These are phyloP conservation scores for Xylaria sp. DNA, from an alignment of 2,329 filamentous ascomycete species.

Conservation along the genomic window DNA sequence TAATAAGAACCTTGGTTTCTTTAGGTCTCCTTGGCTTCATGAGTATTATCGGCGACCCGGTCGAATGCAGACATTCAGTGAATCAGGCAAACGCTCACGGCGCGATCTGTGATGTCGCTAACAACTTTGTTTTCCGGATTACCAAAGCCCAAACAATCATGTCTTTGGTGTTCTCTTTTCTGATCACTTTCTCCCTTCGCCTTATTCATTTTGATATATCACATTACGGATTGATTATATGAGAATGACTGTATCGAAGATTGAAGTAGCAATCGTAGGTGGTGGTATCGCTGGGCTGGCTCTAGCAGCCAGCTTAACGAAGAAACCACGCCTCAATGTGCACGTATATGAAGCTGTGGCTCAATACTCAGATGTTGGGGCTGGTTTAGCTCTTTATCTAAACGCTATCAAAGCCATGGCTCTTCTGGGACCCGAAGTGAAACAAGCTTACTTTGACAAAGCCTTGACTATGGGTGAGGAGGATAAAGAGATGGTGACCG, in stretches of 20 bases:
- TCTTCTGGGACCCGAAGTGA: slow-evolving; percentile 51
- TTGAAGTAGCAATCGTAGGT: slow-evolving; percentile 46
- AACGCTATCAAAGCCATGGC: slow-evolving; percentile 53
- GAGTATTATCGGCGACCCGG: not conserved
- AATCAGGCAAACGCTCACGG: not conserved
- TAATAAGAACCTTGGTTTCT: not conserved
- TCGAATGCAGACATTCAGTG: not conserved
- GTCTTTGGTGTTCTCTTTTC: not conserved
- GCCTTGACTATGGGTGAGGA: slow-evolving; percentile 48
- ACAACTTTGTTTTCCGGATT: not conserved
- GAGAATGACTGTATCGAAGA: slow-evolving; percentile 30
- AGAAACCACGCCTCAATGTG: slow-evolving; percentile 50
- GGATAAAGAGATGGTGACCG: slow-evolving; percentile 49
- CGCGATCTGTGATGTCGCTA: not conserved
- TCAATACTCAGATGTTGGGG: slow-evolving; percentile 52
- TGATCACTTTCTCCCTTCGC: not conserved
- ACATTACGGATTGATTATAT: not conserved
- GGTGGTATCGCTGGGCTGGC: slow-evolving; percentile 53
- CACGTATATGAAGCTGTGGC: slow-evolving; percentile 53
- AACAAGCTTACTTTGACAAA: slow-evolving; percentile 50
- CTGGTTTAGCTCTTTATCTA: slow-evolving; percentile 53
- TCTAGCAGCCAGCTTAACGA: slow-evolving; percentile 52
- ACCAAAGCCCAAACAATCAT: not conserved
- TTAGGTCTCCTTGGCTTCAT: not conserved
- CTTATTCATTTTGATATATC: not conserved